Conservation (phyloP, 2,329 filamentous ascomycete genomes). For the Sporothrix protearum region DNA sequence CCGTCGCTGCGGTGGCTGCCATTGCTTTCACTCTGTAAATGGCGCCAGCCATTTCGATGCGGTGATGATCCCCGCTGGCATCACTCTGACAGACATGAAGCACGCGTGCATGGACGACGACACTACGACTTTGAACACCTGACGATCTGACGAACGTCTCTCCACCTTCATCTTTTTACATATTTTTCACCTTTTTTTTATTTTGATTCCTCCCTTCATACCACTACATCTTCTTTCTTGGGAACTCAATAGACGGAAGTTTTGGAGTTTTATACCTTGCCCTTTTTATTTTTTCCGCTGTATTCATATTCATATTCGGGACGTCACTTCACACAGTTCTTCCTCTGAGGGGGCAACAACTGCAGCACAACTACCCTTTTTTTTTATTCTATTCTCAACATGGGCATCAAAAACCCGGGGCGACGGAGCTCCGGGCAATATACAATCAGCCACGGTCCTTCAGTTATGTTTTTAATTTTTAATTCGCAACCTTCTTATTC, state of each 20-base stretch:
- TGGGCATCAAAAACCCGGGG: conserved; percentile 8
- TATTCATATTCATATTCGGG: conserved; percentile 13
- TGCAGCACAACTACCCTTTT: neutral
- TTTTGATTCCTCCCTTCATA: neutral
- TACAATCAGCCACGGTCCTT: neutral
- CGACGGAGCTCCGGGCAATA: no score
- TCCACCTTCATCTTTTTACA: neutral
- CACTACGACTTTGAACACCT: neutral
- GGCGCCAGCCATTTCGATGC: neutral
- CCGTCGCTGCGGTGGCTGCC: conserved; percentile 27
- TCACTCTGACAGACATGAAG: neutral
- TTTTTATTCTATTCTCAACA: conserved; percentile 9
- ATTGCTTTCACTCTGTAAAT: conserved; percentile 28
- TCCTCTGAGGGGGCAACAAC: neutral
- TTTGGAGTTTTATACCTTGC: conserved; percentile 22
- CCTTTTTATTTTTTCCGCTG: neutral
- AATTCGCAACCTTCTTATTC: neutral
- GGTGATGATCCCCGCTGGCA: neutral
- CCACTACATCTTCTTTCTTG: conserved; percentile 8
- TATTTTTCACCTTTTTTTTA: neutral
- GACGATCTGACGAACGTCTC: neutral
- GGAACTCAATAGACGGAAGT: conserved; percentile 22
- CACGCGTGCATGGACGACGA: neutral
- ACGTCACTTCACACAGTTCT: conserved; percentile 4
- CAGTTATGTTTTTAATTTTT: conserved; percentile 21